Base-by-base conservation (phyloP, 768 basidiomycete genomes). In the Gloeophyllum trabeum region DNA sequence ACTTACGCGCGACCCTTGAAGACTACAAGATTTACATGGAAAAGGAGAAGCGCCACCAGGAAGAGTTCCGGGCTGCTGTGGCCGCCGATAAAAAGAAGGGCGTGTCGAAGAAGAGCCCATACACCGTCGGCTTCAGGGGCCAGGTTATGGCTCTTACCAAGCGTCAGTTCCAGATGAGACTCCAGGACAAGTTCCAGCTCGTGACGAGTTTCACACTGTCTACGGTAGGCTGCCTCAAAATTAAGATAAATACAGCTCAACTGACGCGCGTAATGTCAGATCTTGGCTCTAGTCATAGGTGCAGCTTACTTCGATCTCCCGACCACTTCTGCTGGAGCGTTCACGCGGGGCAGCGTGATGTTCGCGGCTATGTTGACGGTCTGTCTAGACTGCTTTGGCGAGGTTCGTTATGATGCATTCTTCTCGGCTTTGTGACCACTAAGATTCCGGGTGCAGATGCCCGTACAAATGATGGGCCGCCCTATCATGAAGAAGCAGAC, bases 281-380 rank as follows among this genome's bases (percentile, higher is more conserved):
- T 32, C 16, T 32, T 32, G 28, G 28, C 28, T 16, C 60, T 86
- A 36, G 70, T 86, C 32, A 65, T 85, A 49, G 89, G 89, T 25
- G 78, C 71, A 5, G 75, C 81, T 5, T 94, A 76, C 65, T 76
- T 79, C 52, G 75, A 81, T 38, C 70, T 83, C 39, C 84, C 87
- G 1, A 52, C 70, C 12, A 80, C 82, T 0, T 75, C 90, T 4
- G 70, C 72, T 32, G 91, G 91, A 24, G 86, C 81, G 0, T 96
- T 96, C 62, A 90, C 89, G 20, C 76, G 90, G 47, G 88, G 87
- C 36, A 71, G 84, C 60, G 76, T 90, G 23, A 73, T 93, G 41
- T 91, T 92, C 56, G 60, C 70, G 28, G 76, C 76, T 13, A 58
- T 87, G 44, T 58, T 91, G 35, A 73, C 28, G 10, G 28, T 16